phyloP scores from a whole-genome alignment of 495 filamentous ascomycete species.

The Neurospora sp. region DNA sequence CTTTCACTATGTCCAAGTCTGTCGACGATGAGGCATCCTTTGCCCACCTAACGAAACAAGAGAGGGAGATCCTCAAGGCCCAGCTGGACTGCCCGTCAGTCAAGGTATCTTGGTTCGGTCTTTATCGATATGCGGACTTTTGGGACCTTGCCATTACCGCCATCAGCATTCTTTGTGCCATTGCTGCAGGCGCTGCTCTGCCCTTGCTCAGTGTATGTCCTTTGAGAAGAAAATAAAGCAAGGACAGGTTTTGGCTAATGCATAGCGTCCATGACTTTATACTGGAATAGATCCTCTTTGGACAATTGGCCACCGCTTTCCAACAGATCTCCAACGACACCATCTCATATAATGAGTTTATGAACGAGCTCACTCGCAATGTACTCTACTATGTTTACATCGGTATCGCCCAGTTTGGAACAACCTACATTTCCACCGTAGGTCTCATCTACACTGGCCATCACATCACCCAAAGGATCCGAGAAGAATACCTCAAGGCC shows the following conservation, averaged over 20 bases:
- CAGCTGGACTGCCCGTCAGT: not conserved
- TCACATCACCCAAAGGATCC: slow-evolving; percentile 22
- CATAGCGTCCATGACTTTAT: not conserved
- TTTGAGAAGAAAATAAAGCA: not conserved
- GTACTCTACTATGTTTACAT: slow-evolving; percentile 4
- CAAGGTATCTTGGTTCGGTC: not conserved
- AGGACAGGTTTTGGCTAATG: not conserved
- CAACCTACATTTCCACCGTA: slow-evolving; percentile 24
- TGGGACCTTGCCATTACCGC: not conserved
- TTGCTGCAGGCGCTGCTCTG: not conserved
- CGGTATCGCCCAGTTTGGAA: slow-evolving; percentile 31
- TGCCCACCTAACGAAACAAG: not conserved
- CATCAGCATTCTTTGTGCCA: not conserved
- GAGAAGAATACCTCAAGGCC: slow-evolving; percentile 25
- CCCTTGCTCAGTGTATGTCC: not conserved
- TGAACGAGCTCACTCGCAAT: not conserved
- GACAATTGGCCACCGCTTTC: not conserved
- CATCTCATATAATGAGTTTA: not conserved
- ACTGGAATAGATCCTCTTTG: not conserved
- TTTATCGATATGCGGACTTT: not conserved
- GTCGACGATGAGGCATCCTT: not conserved
- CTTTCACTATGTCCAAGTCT: not conserved
- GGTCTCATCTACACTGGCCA: slow-evolving; percentile 20
- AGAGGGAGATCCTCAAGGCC: not conserved
- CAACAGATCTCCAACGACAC: not conserved